Evolutionary conservation across 805 yeast genomes (phyloP), one percentile per base, ranked within the genome.

Genomic region (Barnettozyma salicaria): DNA sequence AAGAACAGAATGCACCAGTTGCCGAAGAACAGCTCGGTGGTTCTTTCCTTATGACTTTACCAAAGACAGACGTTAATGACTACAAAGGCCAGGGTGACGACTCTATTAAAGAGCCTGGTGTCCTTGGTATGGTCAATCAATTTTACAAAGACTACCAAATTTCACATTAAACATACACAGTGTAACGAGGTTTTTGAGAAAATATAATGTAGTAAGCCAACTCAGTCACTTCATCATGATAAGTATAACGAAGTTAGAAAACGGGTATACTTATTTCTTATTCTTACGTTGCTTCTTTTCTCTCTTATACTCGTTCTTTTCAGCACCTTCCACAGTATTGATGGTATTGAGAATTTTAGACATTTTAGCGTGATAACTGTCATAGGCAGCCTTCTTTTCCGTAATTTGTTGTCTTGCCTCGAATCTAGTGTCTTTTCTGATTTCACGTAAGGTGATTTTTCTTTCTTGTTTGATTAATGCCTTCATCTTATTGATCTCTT

Each of bases 321-420:
- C 97, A 5, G 92, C 85, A 55, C 97, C 97, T 68, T 90, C 97
- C 51, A 82, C 88, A 5, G 96, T 88, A 45, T 83, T 84, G 53
- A 92, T 86, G 38, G 89, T 76, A 50, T 89, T 84, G 57, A 82
- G 78, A 56, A 92, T 80, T 48, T 74, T 74, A 30, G 94, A 83
- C 87, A 92, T 85, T 69, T 86, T 89, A 48, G 78, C 71, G 60
- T 92, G 97, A 59, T 92, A 92, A 8, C 74, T 89, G 28, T 73
- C 72, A 52, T 86, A 79, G 52, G 76, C 76, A 38, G 68, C 65
- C 61, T 85, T 83, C 74, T 86, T 84, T 56, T 78, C 88, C 34
- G 70, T 68, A 53, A 89, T 79, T 57, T 78, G 82, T 63, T 88
- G 87, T 55, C 96, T 75, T 19, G 96, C 89, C 52, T 79, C 81